A percentile compares a stretch with the other conserved stretches of the same genome.
Conservation (phyloP, 257 asterid genomes). For the Jacaranda copaia region DNA sequence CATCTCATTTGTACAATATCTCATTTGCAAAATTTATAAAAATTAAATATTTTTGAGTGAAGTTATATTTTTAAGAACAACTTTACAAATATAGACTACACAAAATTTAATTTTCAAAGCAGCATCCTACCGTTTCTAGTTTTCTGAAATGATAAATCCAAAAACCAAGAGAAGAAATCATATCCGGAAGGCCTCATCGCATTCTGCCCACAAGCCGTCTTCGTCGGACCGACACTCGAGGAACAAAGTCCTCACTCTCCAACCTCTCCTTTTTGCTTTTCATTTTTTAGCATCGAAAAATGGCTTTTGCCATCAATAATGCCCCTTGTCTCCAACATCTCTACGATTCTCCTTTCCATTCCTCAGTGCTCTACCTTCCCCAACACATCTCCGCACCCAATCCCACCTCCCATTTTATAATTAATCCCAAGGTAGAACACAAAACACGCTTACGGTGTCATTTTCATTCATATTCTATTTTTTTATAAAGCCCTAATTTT, state of each 20-base stretch:
- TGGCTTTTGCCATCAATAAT: constrained; percentile 44
- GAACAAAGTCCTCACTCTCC: not conserved
- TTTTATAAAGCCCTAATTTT: constrained; percentile 4
- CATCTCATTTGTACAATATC: too few relatives aligned
- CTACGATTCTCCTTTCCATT: constrained; percentile 39
- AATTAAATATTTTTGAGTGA: too few relatives aligned
- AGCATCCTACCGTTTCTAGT: too few relatives aligned
- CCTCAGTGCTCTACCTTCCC: constrained; percentile 39
- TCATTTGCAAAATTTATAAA: too few relatives aligned
- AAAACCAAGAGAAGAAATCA: not conserved
- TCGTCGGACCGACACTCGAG: constrained; percentile 25
- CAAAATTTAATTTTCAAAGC: too few relatives aligned
- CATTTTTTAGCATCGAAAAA: constrained; percentile 31
- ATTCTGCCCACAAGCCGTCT: constrained; percentile 1
- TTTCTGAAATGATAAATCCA: not conserved
- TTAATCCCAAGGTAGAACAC: constrained; percentile 41
- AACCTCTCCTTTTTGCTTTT: not conserved
- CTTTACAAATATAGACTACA: too few relatives aligned
- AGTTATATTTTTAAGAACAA: too few relatives aligned
- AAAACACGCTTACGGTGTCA: not conserved
- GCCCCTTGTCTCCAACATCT: constrained; percentile 37
- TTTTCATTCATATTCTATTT: constrained; percentile 8
- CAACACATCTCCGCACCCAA: constrained; percentile 51
- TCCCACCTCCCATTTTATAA: constrained; percentile 36
- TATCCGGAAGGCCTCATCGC: constrained; percentile 29